These are phyloP conservation scores for Naganishia randhawae DNA, from an alignment of 768 basidiomycete genomes.

Conservation along the genomic window DNA sequence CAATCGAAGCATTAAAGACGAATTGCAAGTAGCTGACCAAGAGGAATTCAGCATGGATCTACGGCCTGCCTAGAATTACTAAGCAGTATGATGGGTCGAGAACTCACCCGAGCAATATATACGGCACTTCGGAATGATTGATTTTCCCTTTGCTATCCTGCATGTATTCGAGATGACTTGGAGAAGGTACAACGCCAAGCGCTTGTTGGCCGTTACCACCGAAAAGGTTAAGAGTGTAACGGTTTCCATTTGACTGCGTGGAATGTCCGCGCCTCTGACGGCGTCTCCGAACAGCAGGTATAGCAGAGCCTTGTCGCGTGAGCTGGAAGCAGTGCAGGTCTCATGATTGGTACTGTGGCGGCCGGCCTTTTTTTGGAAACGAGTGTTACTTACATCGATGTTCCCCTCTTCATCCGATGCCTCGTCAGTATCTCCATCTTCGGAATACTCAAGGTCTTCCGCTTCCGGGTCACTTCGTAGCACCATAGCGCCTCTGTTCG, in stretches of 20 bases:
- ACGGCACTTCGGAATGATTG: conserved; percentile 56
- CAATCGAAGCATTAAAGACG: conserved; percentile 82
- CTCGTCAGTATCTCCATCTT: neutral
- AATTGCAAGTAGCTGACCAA: conserved; percentile 78
- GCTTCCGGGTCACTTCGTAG: neutral
- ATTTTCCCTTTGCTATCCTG: conserved; percentile 17
- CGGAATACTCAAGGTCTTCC: too few species aligned
- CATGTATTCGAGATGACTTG: conserved; percentile 14
- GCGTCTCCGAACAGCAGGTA: neutral
- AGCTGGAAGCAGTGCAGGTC: neutral
- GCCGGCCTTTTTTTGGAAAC: too few species aligned
- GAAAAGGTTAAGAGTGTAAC: conserved; percentile 25
- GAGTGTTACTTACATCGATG: neutral
- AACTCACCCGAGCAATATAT: conserved; percentile 77
- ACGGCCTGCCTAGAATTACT: neutral
- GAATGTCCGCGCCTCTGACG: neutral
- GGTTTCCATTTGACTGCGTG: neutral
- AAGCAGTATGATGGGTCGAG: neutral
- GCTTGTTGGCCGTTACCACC: conserved; percentile 13
- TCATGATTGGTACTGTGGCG: neutral
- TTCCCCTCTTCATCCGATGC: neutral
- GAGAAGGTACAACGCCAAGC: conserved; percentile 10
- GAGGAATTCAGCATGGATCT: too few species aligned
- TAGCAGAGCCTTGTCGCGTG: neutral
- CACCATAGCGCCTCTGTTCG: neutral